phyloP scores from a whole-genome alignment of 768 basidiomycete genomes.

The Daedaleopsis sinensis region DNA sequence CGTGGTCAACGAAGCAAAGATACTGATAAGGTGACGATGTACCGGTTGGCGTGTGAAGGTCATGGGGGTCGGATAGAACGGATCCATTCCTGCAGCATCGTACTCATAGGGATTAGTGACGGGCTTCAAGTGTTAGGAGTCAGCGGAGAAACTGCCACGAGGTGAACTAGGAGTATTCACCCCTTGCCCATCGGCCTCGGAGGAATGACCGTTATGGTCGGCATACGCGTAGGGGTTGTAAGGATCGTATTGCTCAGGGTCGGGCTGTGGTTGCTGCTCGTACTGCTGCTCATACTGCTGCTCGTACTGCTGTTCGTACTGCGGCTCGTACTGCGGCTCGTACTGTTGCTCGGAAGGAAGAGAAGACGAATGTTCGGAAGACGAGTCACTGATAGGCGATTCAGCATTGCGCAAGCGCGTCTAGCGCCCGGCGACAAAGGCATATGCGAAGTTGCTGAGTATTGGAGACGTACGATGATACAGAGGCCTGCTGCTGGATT shows the following conservation, averaged over 20 bases:
- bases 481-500: constrained; percentile 14
- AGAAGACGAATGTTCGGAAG: constrained; percentile 20
- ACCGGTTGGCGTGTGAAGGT: constrained; percentile 30
- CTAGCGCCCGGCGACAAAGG: background rate
- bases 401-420: constrained; percentile 1
- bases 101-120: constrained; percentile 26
- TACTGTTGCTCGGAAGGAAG: constrained; percentile 22
- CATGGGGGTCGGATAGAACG: constrained; percentile 29
- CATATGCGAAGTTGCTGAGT: background rate
- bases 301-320: constrained; percentile 21
- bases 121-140: background rate
- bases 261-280: constrained; percentile 16
- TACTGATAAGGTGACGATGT: constrained; percentile 39
- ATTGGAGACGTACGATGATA: constrained; percentile 12
- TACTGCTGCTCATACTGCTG: constrained; percentile 21
- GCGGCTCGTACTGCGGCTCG: constrained; percentile 21
- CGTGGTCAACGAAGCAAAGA: constrained; percentile 46
- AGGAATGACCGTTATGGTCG: constrained; percentile 24
- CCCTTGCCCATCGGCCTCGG: constrained; percentile 37
- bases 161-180: constrained; percentile 23
- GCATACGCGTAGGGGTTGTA: constrained; percentile 32
- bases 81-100: constrained; percentile 26
- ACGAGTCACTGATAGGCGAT: constrained; percentile 18
- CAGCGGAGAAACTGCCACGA: background rate
- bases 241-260: constrained; percentile 31